Percentiles rank a stretch among this genome's conserved stretches.
phyloP scores from a whole-genome alignment of 768 basidiomycete genomes.

The Tricholoma hemisulphureum region DNA sequence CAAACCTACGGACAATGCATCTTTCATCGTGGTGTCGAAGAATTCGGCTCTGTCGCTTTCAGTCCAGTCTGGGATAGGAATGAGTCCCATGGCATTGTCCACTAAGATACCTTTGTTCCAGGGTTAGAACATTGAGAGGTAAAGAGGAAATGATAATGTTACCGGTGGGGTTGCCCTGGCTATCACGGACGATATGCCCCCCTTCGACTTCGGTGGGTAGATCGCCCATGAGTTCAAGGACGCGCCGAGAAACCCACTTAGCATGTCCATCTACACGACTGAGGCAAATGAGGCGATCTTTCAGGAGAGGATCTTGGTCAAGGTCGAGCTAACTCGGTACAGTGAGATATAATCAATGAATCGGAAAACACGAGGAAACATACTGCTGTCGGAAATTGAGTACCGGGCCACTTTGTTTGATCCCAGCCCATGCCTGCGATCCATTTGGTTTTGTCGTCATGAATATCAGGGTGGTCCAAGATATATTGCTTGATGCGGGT shows the following conservation, averaged over 20 bases:
- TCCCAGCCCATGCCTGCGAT: slow-evolving; percentile 93
- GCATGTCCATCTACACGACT: slow-evolving; percentile 82
- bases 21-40: slow-evolving; percentile 60
- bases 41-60: slow-evolving; percentile 56
- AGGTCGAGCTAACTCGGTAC: slow-evolving; percentile 61
- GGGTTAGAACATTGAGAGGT: not conserved
- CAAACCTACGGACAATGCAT: slow-evolving; percentile 76
- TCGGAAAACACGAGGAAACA: slow-evolving; percentile 5
- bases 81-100: slow-evolving; percentile 83
- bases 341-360: not conserved
- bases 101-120: slow-evolving; percentile 61
- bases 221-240: slow-evolving; percentile 60
- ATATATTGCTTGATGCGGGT: slow-evolving; percentile 60
- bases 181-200: slow-evolving; percentile 69
- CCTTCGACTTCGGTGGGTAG: slow-evolving; percentile 68
- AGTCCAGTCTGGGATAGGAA: slow-evolving; percentile 65
- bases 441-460: slow-evolving; percentile 58
- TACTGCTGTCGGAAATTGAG: slow-evolving; percentile 73
- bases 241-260: slow-evolving; percentile 76
- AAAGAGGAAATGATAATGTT: not conserved
- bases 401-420: slow-evolving; percentile 72
- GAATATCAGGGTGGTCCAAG: slow-evolving; percentile 52
- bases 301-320: slow-evolving; percentile 63
- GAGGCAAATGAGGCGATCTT: slow-evolving; percentile 69
- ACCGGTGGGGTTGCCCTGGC: slow-evolving; percentile 68